These are phyloP conservation scores for Saxophila tyrrhenica DNA, from an alignment of 495 filamentous ascomycete species.

Conservation along the genomic window DNA sequence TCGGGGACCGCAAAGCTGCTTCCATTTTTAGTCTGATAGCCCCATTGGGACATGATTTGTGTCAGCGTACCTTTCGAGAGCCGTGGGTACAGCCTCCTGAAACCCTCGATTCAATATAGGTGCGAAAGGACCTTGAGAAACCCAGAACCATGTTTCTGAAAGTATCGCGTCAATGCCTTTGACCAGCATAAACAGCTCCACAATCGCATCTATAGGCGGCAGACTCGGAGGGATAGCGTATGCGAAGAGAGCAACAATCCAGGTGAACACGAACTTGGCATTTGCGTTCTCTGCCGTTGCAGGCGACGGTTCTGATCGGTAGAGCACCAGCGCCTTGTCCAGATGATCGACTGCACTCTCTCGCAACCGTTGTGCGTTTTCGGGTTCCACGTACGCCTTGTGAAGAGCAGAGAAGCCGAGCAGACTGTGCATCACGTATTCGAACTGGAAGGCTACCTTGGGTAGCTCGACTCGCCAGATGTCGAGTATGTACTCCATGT, in stretches of 20 bases:
- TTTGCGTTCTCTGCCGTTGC: constrained; percentile 15
- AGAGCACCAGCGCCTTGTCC: constrained; percentile 14
- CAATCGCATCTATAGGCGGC: constrained; percentile 16
- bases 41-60: not conserved
- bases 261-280: constrained; percentile 16
- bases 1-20: constrained; percentile 4
- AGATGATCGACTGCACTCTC: constrained; percentile 17
- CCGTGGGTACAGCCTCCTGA: constrained; percentile 4
- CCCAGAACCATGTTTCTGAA: constrained; percentile 17
- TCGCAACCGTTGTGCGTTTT: constrained; percentile 2
- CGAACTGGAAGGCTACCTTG: constrained; percentile 12
- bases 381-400: constrained; percentile 13
- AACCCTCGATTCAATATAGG: constrained; percentile 10
- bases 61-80: not conserved
- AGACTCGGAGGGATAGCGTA: constrained; percentile 15
- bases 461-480: constrained; percentile 16
- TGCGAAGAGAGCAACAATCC: constrained; percentile 15
- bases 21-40: not conserved
- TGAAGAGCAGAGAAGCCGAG: constrained; percentile 15
- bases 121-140: constrained; percentile 15
- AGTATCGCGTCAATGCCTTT: constrained; percentile 14
- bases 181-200: constrained; percentile 16
- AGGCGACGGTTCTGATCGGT: constrained; percentile 4
- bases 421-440: constrained; percentile 17
- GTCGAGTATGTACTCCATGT: constrained; percentile 3